Evolutionary conservation across 305 asterid species (phyloP).

Genomic region (Fraxinus platypoda): DNA sequence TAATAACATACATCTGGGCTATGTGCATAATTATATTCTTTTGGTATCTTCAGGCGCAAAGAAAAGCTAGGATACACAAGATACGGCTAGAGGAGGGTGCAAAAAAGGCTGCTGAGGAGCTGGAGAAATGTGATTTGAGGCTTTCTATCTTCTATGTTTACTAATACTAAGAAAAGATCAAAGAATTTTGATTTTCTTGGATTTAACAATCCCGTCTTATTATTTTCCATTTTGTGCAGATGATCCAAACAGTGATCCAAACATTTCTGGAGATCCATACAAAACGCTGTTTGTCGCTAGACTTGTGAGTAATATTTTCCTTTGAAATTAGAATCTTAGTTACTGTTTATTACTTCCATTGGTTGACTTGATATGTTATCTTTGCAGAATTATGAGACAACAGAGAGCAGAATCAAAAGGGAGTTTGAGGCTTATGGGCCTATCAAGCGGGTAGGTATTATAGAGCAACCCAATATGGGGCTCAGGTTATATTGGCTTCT

Average conservation of each 20-base stretch:
- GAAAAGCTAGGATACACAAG: constrained; percentile 86
- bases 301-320: constrained; percentile 62
- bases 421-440: constrained; percentile 99
- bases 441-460: constrained; percentile 99
- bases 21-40: background rate
- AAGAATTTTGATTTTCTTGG: background rate
- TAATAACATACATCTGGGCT: background rate
- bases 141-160: constrained; percentile 1
- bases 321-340: constrained; percentile 2
- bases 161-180: background rate
- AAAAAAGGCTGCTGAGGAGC: constrained; percentile 86
- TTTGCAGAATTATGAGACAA: constrained; percentile 85
- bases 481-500: constrained; percentile 39
- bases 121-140: constrained; percentile 64
- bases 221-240: constrained; percentile 44
- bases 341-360: background rate
- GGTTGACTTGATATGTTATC: constrained; percentile 17
- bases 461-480: constrained; percentile 45
- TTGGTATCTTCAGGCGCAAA: constrained; percentile 49
- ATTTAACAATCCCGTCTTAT: constrained; percentile 8
- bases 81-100: constrained; percentile 88
- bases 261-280: constrained; percentile 89
- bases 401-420: constrained; percentile 91
- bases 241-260: constrained; percentile 80
- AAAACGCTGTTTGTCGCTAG: constrained; percentile 90